These are phyloP conservation scores for Alternaria sp. DNA, from an alignment of 2,329 filamentous ascomycete genomes.

Conservation along the genomic window DNA sequence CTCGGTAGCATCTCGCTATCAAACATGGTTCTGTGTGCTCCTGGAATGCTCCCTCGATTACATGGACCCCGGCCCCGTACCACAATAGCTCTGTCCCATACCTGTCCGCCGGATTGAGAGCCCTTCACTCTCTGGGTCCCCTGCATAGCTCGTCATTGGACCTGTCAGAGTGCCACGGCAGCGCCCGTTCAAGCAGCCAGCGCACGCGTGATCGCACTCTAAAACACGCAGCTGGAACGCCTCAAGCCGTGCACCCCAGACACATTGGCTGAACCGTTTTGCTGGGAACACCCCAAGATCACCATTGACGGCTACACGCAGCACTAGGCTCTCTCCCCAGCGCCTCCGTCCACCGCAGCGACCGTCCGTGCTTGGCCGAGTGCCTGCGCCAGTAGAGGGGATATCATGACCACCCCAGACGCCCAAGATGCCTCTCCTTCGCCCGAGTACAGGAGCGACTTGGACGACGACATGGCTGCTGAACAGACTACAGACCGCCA, in stretches of 20 bases:
- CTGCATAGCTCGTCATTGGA: constrained; percentile 36
- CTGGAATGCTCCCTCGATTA: constrained; percentile 45
- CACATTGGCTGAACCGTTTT: constrained; percentile 48
- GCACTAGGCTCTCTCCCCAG: constrained; percentile 49
- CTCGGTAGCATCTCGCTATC: constrained; percentile 37
- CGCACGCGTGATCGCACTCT: constrained; percentile 51
- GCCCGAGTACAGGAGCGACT: constrained; percentile 54
- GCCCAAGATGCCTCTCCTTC: constrained; percentile 56
- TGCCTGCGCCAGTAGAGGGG: constrained; percentile 35
- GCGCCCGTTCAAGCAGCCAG: constrained; percentile 43
- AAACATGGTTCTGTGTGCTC: constrained; percentile 41
- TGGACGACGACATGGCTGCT: constrained; percentile 53
- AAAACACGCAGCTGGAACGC: constrained; percentile 51
- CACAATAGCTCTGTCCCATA: constrained; percentile 48
- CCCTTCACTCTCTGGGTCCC: constrained; percentile 21
- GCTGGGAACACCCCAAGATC: constrained; percentile 38
- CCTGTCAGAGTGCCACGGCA: constrained; percentile 42
- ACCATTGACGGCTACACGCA: constrained; percentile 49
- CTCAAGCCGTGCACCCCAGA: constrained; percentile 36
- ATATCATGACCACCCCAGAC: constrained; percentile 58
- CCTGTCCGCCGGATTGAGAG: constrained; percentile 47
- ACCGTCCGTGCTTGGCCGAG: constrained; percentile 35
- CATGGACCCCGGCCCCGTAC: constrained; percentile 46
- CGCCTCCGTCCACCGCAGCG: constrained; percentile 42
- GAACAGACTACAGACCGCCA: constrained; percentile 48